Evolutionary conservation across 1,284 basidiomycete species (phyloP), one percentile per base, ranked within the genome.

Genomic region (Cryptococcus sp.): DNA sequence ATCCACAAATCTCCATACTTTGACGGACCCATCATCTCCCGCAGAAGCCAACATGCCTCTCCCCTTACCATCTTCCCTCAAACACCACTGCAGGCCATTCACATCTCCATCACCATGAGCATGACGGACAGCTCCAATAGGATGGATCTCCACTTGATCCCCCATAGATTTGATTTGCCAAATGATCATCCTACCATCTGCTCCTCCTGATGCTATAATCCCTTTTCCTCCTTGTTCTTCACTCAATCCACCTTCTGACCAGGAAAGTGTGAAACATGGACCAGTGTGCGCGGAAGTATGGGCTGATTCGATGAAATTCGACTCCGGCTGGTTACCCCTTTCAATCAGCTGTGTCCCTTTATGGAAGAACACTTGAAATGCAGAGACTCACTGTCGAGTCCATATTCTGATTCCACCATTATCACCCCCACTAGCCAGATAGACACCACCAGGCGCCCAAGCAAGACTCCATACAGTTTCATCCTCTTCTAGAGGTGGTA

Each of bases 401-500:
- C 80, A 82, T 32, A 82, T 74, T 28, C 78, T 70, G 31, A 82
- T 76, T 7, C 73, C 74, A 14, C 75, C 74, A 3, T 53, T 45
- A 54, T 77, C 75, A 2, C 75, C 75, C 14, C 73, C 74, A 49
- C 67, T 68, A 1, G 91, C 92, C 22, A 99, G 82, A 70, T 86
- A 94, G 46, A 79, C 78, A 1, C 91, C 91, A 52, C 83, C 80
- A 1, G 86, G 93, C 9, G 87, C 85, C 70, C 81, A 83, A 1
- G 87, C 82, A 34, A 98, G 69, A 1, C 85, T 81, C 96, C 96
- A 99, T 7, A 99, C 91, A 0, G 96, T 98, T 51, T 74, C 75
- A 18, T 70, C 64, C 50, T 76, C 74, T 41, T 63, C 57, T 22
- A 76, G 63, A 47, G 57, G 69, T 21, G 72, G 78, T 54, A 66